A percentile compares a stretch with the other conserved stretches of the same genome.
phyloP scores from a whole-genome alignment of 1,284 basidiomycete genomes.

The Veloporphyrellus conicus region DNA sequence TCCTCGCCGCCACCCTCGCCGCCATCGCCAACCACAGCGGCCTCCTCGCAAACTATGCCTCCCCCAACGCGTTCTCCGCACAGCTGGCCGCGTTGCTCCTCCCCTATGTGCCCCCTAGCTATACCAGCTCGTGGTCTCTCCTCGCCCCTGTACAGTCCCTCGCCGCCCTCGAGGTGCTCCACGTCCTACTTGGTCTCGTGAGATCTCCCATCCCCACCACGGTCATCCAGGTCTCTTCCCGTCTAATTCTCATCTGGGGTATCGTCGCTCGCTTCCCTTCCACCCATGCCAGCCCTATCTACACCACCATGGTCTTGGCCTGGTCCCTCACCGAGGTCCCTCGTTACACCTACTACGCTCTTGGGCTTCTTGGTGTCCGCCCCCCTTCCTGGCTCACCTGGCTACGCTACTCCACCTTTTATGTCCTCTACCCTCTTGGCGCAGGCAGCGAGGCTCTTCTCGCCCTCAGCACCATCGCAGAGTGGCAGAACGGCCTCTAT shows the following conservation, averaged over 20 bases:
- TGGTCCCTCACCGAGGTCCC: conserved; percentile 93
- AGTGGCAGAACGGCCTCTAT: conserved; percentile 32
- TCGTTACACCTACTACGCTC: conserved; percentile 88
- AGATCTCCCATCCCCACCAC: conserved; percentile 80
- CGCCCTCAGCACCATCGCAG: conserved; percentile 74
- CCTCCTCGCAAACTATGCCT: not conserved
- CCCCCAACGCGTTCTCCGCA: conserved; percentile 24
- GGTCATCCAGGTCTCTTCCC: conserved; percentile 79
- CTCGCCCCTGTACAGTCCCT: conserved; percentile 78
- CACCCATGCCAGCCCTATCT: conserved; percentile 71
- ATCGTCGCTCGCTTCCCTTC: conserved; percentile 49
- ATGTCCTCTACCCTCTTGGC: conserved; percentile 87
- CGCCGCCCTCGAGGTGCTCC: conserved; percentile 79
- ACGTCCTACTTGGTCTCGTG: conserved; percentile 82
- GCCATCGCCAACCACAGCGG: not conserved
- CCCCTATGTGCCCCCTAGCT: conserved; percentile 49
- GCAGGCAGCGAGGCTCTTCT: conserved; percentile 88
- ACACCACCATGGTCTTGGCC: conserved; percentile 88
- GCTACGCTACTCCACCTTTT: conserved; percentile 89
- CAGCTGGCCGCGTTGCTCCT: conserved; percentile 37
- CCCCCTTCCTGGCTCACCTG: conserved; percentile 46
- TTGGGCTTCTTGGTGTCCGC: conserved; percentile 51
- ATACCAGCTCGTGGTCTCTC: conserved; percentile 53
- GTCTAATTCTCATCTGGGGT: conserved; percentile 87
- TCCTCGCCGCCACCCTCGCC: conserved; percentile 49